Evolutionary conservation across 1,139 yeast genomes (phyloP).

Genomic region (Geotrichum histeridarum): DNA sequence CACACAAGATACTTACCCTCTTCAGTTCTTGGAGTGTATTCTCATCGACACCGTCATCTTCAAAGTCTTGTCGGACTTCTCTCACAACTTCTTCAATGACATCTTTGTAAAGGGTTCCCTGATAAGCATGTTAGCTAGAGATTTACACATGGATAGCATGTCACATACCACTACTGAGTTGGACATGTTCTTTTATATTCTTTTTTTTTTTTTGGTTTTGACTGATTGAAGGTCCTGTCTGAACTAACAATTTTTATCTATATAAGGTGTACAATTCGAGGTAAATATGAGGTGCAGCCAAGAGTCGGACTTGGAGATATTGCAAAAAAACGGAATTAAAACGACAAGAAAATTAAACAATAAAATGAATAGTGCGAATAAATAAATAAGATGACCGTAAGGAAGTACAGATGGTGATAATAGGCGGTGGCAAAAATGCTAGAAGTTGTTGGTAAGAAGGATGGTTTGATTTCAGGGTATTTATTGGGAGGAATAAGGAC

Average conservation of each 20-base stretch:
- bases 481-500: background rate
- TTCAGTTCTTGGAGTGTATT: slow-evolving; percentile 81
- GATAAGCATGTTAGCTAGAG: background rate
- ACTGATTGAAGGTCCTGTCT: background rate
- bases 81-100: slow-evolving; percentile 86
- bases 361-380: background rate
- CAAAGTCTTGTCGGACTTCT: slow-evolving; percentile 91
- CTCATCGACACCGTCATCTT: slow-evolving; percentile 92
- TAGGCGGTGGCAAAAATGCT: background rate
- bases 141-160: background rate
- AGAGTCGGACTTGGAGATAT: background rate
- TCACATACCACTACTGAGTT: slow-evolving; percentile 17
- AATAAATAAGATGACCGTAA: background rate
- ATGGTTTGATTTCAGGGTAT: slow-evolving; percentile 9
- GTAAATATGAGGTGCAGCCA: background rate
- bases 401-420: background rate
- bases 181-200: slow-evolving; percentile 5
- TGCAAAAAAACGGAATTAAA: background rate
- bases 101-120: slow-evolving; percentile 54
- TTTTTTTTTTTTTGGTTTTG: background rate
- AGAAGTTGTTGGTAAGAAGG: slow-evolving; percentile 19
- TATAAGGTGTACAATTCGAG: background rate
- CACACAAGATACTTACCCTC: slow-evolving; percentile 31
- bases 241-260: background rate
- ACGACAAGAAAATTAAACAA: background rate